A percentile compares a stretch with the other conserved stretches of the same genome.
phyloP scores from a whole-genome alignment of 179 eudicot species.

The Nepenthes alata region DNA sequence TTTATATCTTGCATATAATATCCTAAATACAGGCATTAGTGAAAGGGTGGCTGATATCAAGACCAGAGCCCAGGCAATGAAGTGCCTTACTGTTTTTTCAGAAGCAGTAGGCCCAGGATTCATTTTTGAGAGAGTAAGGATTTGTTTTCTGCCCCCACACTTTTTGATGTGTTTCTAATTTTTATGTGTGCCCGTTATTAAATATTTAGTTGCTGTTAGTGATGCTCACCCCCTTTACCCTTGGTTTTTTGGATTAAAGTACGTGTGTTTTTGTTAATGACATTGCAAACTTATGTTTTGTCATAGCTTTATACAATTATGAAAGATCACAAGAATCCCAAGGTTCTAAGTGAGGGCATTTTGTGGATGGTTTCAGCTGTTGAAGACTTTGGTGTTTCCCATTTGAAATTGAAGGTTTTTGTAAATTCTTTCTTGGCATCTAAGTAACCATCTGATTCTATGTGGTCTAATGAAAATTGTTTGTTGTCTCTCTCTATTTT shows the following conservation, averaged over 20 bases:
- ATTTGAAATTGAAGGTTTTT: conserved; percentile 72
- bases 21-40: conserved; percentile 44
- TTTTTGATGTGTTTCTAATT: not conserved
- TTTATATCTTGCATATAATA: not conserved
- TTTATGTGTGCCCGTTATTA: not conserved
- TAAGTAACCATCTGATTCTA: not conserved
- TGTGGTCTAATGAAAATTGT: not conserved
- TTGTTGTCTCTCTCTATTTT: conserved; percentile 4
- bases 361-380: conserved; percentile 94
- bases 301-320: conserved; percentile 73
- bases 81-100: conserved; percentile 75
- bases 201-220: too few species aligned
- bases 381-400: conserved; percentile 89
- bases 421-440: conserved; percentile 1
- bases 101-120: conserved; percentile 96
- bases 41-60: conserved; percentile 99
- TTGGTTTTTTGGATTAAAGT: too few species aligned
- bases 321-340: conserved; percentile 99
- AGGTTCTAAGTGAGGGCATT: conserved; percentile 93
- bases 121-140: conserved; percentile 81
- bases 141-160: not conserved
- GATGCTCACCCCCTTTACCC: too few species aligned
- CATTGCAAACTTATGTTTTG: not conserved
- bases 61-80: conserved; percentile 89
- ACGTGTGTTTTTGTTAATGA: too few species aligned